phyloP scores from a whole-genome alignment of 139 green algal genomes.

The Monoraphidium neglectum region DNA sequence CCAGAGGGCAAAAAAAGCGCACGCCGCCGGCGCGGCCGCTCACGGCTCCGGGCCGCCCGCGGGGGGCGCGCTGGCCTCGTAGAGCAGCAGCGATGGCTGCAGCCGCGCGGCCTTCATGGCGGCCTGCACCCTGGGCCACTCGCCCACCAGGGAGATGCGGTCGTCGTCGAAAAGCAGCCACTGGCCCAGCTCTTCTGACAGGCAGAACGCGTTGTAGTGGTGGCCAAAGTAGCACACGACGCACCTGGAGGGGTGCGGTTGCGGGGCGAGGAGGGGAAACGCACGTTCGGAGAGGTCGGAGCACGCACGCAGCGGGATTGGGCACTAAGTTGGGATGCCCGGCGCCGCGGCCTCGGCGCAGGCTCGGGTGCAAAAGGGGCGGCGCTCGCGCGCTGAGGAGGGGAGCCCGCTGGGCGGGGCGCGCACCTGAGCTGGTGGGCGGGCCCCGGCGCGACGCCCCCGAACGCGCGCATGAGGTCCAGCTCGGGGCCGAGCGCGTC shows the following conservation, averaged over 20 bases:
- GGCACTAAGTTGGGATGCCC: neutral
- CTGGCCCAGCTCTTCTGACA: slow-evolving; percentile 62
- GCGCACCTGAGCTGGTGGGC: slow-evolving; percentile 36
- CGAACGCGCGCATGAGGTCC: slow-evolving; percentile 57
- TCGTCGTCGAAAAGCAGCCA: slow-evolving; percentile 86
- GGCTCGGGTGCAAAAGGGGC: too few relatives aligned
- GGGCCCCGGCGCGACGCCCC: slow-evolving; percentile 14
- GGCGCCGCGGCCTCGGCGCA: neutral
- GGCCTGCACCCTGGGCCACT: slow-evolving; percentile 58
- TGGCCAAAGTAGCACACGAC: slow-evolving; percentile 75
- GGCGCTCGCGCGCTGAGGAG: too few relatives aligned
- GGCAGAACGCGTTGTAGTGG: slow-evolving; percentile 75
- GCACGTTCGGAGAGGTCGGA: slow-evolving; percentile 8
- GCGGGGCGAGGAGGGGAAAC: too few relatives aligned
- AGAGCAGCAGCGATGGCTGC: slow-evolving; percentile 78
- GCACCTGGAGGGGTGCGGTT: neutral
- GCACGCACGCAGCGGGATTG: neutral
- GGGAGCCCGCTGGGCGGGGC: neutral
- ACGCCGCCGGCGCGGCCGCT: too few relatives aligned
- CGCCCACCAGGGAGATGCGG: slow-evolving; percentile 58
- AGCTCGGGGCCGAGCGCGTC: slow-evolving; percentile 47
- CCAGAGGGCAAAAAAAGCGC: too few relatives aligned
- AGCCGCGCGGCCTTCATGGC: slow-evolving; percentile 48
- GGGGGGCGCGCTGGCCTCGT: too few relatives aligned
- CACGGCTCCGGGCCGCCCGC: too few relatives aligned